These are phyloP conservation scores for barley (Hordeum vulgare) DNA, from an alignment of 176 grass and related monocot genomes.

Conservation along the genomic window MorexV3_pseudomolecules_assembly NC_058524.1:632132604-632133103, in stretches of 20 bases:
- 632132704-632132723: not conserved
- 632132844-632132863: conserved; percentile 77
- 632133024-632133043: conserved; percentile 84
- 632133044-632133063: conserved; percentile 72
- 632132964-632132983: not conserved
- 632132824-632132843: conserved; percentile 69
- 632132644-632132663: not conserved
- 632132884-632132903: conserved; percentile 48
- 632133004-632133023: conserved; percentile 71
- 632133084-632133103: conserved; percentile 60
- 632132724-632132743: not conserved
- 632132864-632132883: conserved; percentile 71
- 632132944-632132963: not conserved
- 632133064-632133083: conserved; percentile 88
- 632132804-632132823: not conserved
- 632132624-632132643: too few species aligned
- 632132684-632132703: not conserved
- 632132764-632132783: too few species aligned
- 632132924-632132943: not conserved
- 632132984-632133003: conserved; percentile 42
- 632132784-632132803: too few species aligned
- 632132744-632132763: not conserved
- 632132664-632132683: not conserved
- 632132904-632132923: not conserved
- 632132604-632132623: too few species aligned